Conservation (phyloP, 2,329 filamentous ascomycete genomes). For the Penicillium griseofulvum region DNA sequence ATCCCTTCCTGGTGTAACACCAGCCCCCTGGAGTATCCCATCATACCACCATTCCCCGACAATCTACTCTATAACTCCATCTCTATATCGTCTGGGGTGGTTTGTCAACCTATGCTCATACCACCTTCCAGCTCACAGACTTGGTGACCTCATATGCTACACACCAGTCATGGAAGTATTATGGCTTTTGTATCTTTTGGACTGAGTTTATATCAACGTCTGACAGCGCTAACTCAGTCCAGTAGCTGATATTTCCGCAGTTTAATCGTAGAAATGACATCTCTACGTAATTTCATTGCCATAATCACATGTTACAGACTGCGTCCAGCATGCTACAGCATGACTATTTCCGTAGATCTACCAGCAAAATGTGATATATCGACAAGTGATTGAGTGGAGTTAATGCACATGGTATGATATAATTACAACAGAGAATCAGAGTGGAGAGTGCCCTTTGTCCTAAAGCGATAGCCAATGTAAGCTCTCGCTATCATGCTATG, state of each 20-base stretch:
- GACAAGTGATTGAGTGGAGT: neutral
- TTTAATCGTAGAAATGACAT: neutral
- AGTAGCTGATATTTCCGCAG: neutral
- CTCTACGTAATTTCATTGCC: neutral
- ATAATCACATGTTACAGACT: neutral
- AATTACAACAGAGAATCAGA: neutral
- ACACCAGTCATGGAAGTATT: neutral
- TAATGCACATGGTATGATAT: neutral
- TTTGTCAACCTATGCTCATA: neutral
- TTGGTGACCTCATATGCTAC: neutral
- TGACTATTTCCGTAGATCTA: too few relatives aligned
- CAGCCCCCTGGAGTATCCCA: neutral
- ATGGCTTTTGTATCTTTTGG: neutral
- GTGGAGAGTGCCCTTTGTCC: neutral
- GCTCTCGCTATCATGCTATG: neutral
- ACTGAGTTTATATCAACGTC: neutral
- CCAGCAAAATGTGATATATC: neutral
- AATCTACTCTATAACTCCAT: neutral
- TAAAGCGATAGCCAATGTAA: neutral
- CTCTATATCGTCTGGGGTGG: neutral
- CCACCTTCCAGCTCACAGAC: neutral
- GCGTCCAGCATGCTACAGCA: neutral
- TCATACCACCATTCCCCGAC: neutral
- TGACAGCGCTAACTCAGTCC: neutral
- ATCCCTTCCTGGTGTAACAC: neutral